Conservation (phyloP, 768 basidiomycete genomes). For the Kwoniella mangroviensis region DNA sequence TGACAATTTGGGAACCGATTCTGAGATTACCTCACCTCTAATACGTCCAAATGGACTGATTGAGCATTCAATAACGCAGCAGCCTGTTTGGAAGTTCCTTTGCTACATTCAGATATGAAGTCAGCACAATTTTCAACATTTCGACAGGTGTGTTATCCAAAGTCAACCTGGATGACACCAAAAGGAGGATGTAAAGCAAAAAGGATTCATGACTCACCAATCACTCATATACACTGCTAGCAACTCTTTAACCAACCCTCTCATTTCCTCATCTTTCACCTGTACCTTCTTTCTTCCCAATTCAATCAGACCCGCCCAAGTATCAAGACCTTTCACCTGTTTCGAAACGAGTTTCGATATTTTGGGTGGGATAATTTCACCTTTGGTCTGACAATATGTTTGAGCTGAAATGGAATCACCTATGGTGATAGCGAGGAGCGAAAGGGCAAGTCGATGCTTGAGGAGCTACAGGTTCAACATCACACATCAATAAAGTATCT, state of each 20-base stretch:
- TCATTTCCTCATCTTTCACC: slow-evolving; percentile 64
- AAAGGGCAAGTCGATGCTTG: slow-evolving; percentile 69
- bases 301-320: slow-evolving; percentile 64
- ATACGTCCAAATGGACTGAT: slow-evolving; percentile 73
- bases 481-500: slow-evolving; percentile 9
- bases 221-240: slow-evolving; percentile 82
- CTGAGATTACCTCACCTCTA: slow-evolving; percentile 65
- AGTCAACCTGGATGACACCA: too few relatives aligned
- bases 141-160: too few relatives aligned
- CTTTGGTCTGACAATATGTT: slow-evolving; percentile 80
- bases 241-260: slow-evolving; percentile 69
- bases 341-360: slow-evolving; percentile 64
- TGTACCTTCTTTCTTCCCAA: slow-evolving; percentile 52
- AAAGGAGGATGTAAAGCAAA: background rate
- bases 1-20: background rate
- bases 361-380: slow-evolving; percentile 71
- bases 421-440: slow-evolving; percentile 70
- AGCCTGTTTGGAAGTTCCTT: slow-evolving; percentile 65
- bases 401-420: slow-evolving; percentile 79
- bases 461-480: slow-evolving; percentile 59
- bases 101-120: slow-evolving; percentile 57
- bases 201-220: slow-evolving; percentile 63
- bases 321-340: slow-evolving; percentile 61
- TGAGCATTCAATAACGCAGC: slow-evolving; percentile 77
- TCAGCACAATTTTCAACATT: too few relatives aligned